phyloP scores from a whole-genome alignment of 345 rosid genomes.

The Populus tremula region DNA sequence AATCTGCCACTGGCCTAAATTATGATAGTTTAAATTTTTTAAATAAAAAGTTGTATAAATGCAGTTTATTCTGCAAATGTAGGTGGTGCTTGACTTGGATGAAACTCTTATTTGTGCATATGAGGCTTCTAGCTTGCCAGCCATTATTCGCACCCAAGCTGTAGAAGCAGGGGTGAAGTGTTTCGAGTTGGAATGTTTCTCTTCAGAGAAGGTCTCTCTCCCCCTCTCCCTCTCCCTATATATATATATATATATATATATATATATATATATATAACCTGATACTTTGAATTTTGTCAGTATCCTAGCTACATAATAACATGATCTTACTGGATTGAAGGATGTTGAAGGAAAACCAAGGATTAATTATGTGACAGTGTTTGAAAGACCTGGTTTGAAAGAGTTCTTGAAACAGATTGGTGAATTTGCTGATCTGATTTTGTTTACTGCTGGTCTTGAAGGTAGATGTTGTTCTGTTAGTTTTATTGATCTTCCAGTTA shows the following conservation, averaged over 20 bases:
- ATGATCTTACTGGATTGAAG: constrained; percentile 34
- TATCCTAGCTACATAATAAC: background rate
- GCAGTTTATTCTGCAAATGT: background rate
- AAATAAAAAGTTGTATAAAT: too few relatives aligned
- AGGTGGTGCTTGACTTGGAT: constrained; percentile 38
- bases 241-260: too few relatives aligned
- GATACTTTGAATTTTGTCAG: background rate
- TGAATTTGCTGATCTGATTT: constrained; percentile 75
- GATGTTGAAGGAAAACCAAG: constrained; percentile 71
- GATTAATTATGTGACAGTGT: constrained; percentile 79
- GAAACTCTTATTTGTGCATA: constrained; percentile 30
- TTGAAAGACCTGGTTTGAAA: constrained; percentile 90
- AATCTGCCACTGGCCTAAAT: background rate
- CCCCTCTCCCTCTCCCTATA: too few relatives aligned
- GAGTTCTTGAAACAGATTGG: constrained; percentile 70
- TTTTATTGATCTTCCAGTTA: background rate
- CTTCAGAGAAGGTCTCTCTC: constrained; percentile 18
- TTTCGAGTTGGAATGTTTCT: constrained; percentile 23
- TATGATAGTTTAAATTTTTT: background rate
- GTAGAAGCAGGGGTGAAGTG: constrained; percentile 28
- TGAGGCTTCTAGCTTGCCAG: constrained; percentile 27
- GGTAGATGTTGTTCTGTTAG: constrained; percentile 37
- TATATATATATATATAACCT: too few relatives aligned
- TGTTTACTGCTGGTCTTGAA: constrained; percentile 96
- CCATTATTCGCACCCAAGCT: constrained; percentile 15